These are phyloP conservation scores for Ophiostoma triangulosporum DNA, from an alignment of 2,329 filamentous ascomycete species.

Conservation along the genomic window DNA sequence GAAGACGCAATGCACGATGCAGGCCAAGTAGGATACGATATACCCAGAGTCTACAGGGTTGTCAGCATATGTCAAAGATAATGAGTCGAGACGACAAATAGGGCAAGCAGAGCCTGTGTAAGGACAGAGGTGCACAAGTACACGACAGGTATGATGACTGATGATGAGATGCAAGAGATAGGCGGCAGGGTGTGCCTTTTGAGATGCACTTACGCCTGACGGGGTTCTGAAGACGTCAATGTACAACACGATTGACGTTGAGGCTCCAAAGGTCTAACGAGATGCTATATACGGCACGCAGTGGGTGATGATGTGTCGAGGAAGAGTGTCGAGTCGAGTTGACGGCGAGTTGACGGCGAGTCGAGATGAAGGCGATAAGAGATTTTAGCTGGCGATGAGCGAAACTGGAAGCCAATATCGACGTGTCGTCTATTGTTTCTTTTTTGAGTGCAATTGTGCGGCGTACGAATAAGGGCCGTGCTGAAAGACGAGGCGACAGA, in stretches of 20 bases:
- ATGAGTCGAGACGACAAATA: neutral
- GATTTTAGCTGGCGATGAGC: neutral
- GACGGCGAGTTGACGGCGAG: neutral
- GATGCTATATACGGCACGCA: neutral
- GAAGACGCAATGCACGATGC: neutral
- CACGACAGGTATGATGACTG: neutral
- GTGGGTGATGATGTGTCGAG: too few relatives aligned
- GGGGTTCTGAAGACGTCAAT: neutral
- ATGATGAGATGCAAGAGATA: neutral
- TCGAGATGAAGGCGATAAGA: neutral
- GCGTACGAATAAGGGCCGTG: neutral
- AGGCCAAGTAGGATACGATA: constrained; percentile 5
- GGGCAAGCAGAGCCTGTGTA: neutral
- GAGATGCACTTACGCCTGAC: neutral
- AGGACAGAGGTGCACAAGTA: neutral
- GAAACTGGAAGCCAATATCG: neutral
- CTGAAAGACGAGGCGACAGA: neutral
- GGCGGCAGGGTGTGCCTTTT: too few relatives aligned
- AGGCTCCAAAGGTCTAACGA: neutral
- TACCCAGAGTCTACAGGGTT: neutral
- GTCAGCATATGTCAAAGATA: neutral
- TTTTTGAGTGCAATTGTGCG: neutral
- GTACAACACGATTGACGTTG: neutral
- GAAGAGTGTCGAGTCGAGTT: neutral
- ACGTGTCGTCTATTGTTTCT: neutral